These are phyloP conservation scores for Apophysomyces variabilis DNA, from an alignment of 371 early-diverging fungal genomes.

Conservation along the genomic window DNA sequence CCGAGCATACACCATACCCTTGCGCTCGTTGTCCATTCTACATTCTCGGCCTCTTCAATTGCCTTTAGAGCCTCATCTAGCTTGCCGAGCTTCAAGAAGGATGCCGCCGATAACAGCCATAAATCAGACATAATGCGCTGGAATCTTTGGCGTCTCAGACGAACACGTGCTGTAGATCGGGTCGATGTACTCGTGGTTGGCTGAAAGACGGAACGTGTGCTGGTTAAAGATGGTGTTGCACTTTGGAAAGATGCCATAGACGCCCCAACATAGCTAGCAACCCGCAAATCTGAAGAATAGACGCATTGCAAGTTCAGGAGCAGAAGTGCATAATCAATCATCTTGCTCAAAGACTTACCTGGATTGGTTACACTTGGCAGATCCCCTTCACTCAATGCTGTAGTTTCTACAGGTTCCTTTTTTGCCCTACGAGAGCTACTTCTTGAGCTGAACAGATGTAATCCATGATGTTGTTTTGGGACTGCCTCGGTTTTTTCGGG, in stretches of 20 bases:
- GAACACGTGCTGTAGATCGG: slow-evolving; percentile 27
- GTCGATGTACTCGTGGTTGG: slow-evolving; percentile 8
- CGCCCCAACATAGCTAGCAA: slow-evolving; percentile 7
- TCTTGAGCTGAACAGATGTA: slow-evolving; percentile 22
- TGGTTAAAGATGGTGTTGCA: slow-evolving; percentile 27
- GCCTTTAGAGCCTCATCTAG: slow-evolving; percentile 70
- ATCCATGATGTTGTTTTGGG: slow-evolving; percentile 23
- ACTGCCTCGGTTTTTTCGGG: slow-evolving; percentile 5
- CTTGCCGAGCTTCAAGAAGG: slow-evolving; percentile 59
- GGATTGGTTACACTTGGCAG: not conserved
- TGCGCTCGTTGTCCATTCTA: slow-evolving; percentile 58
- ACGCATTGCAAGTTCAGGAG: too few relatives aligned
- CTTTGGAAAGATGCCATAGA: slow-evolving; percentile 25
- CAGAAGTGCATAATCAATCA: too few relatives aligned
- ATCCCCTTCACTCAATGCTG: slow-evolving; percentile 8
- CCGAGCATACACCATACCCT: slow-evolving; percentile 68
- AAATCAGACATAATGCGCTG: slow-evolving; percentile 42
- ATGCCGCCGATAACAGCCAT: slow-evolving; percentile 69
- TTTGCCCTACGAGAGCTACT: slow-evolving; percentile 15
- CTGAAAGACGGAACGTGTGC: slow-evolving; percentile 25
- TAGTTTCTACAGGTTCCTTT: slow-evolving; percentile 7
- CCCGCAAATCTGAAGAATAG: not conserved
- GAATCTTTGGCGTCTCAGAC: slow-evolving; percentile 33
- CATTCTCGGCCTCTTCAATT: slow-evolving; percentile 68
- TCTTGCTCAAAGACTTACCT: not conserved